Conservation (phyloP, 2,329 filamentous ascomycete species). For the Beauveria asiatica region DNA sequence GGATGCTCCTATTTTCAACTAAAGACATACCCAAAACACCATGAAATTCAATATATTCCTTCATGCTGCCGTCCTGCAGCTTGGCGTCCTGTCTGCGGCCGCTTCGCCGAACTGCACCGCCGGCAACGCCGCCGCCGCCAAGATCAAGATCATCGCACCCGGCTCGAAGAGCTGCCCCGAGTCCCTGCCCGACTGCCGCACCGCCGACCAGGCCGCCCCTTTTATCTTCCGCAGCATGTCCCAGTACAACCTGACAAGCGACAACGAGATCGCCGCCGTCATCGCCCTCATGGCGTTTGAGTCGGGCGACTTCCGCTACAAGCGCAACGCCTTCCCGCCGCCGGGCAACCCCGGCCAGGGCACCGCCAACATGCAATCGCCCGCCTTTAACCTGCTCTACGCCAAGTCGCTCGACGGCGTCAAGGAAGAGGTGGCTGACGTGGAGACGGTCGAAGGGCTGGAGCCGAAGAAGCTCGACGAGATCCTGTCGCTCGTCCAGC, state of each 20-base stretch:
- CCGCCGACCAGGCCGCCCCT: slow-evolving; percentile 51
- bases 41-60: background rate
- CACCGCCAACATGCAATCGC: slow-evolving; percentile 50
- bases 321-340: slow-evolving; percentile 47
- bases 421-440: slow-evolving; percentile 22
- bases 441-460: slow-evolving; percentile 20
- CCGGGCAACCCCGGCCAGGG: slow-evolving; percentile 57
- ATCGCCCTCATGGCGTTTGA: slow-evolving; percentile 66
- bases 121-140: slow-evolving; percentile 24
- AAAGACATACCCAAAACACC: background rate
- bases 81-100: background rate
- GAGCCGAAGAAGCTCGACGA: slow-evolving; percentile 26
- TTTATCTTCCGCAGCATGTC: slow-evolving; percentile 48
- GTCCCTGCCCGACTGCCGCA: slow-evolving; percentile 52
- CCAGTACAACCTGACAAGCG: slow-evolving; percentile 44
- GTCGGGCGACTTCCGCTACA: slow-evolving; percentile 60
- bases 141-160: slow-evolving; percentile 49
- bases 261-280: slow-evolving; percentile 59
- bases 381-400: slow-evolving; percentile 37
- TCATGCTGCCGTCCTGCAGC: background rate
- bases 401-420: slow-evolving; percentile 35
- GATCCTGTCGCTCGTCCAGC: slow-evolving; percentile 35
- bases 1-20: background rate
- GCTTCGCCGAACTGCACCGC: background rate
- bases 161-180: slow-evolving; percentile 43